Conservation (phyloP, 257 asterid species). For the Nicotiana paniculata region DNA sequence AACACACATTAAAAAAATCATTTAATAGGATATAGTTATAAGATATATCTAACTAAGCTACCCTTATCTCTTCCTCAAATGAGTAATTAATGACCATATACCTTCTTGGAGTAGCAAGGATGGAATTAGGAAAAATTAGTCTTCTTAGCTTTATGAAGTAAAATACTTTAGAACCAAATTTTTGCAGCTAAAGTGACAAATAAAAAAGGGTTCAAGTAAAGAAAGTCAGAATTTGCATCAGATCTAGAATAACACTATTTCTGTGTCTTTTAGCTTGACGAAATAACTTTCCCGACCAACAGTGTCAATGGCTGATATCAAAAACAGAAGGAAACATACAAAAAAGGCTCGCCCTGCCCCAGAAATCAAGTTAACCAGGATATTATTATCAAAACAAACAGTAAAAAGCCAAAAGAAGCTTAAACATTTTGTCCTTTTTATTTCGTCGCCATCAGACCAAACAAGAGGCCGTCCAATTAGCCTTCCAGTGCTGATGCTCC, state of each 20-base stretch:
- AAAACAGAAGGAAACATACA: neutral
- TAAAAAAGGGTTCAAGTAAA: neutral
- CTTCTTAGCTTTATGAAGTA: neutral
- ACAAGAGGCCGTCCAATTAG: constrained; percentile 18
- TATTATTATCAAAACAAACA: neutral
- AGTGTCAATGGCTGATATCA: neutral
- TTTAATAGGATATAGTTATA: too few species aligned
- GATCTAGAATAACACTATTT: neutral
- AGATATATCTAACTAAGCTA: too few species aligned
- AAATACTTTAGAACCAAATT: neutral
- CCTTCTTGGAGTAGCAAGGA: neutral
- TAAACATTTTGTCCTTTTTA: constrained; percentile 13
- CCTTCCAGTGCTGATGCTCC: constrained; percentile 90
- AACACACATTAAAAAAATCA: neutral
- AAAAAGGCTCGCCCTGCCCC: neutral
- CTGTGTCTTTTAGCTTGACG: neutral
- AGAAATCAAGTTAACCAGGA: neutral
- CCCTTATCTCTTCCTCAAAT: neutral
- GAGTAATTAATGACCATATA: neutral
- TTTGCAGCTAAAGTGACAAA: neutral
- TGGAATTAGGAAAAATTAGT: neutral
- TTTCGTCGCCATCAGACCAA: constrained; percentile 42
- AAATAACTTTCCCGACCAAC: neutral
- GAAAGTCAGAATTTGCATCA: neutral
- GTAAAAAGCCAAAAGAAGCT: neutral